Base-by-base conservation (phyloP, 257 asterid species). In the Sherardia arvensis region DNA sequence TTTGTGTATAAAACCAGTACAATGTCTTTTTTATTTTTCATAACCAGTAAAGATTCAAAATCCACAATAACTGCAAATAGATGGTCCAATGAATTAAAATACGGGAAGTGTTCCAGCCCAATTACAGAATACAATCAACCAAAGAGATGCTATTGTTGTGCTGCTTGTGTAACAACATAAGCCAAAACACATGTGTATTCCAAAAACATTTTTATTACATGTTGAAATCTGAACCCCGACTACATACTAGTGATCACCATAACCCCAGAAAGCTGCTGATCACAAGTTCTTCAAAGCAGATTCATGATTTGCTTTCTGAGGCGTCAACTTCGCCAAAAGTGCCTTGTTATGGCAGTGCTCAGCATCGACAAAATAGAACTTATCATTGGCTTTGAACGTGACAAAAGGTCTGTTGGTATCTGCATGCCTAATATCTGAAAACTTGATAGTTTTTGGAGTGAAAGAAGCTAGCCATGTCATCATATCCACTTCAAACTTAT, bases 261-360 rank as follows among this genome's bases (percentile, higher is more conserved):
- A 38, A 38, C 18, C 47, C 43, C 12, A 25, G 57, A 53, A 26
- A 69, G 4, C 20, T 68, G 33, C 33, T 38, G 73, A 68, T 80
- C 78, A 92, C 83, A 84, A 77, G 78, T 90, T 92, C 90, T 87
- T 90, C 68, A 82, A 78, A 56, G 90, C 76, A 8, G 96, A 85
- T 30, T 73, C 93, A 0, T 56, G 85, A 28, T 68, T 66, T 57
- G 78, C 79, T 64, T 83, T 78, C 71, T 79, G 82, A 4, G 99
- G 97, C 58, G 87, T 85, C 75, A 92, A 75, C 76, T 78, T 89
- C 1, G 94, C 97, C 79, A 89, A 56, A 73, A 92, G 78, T 0
- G 95, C 97, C 79, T 90, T 92, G 81, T 92, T 85, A 58, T 70
- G 90, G 61, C 99, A 92, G 71, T 85, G 93, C 45, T 92, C 97